Conservation (phyloP, 2,329 filamentous ascomycete genomes). For the Colletotrichum liaoningense region DNA sequence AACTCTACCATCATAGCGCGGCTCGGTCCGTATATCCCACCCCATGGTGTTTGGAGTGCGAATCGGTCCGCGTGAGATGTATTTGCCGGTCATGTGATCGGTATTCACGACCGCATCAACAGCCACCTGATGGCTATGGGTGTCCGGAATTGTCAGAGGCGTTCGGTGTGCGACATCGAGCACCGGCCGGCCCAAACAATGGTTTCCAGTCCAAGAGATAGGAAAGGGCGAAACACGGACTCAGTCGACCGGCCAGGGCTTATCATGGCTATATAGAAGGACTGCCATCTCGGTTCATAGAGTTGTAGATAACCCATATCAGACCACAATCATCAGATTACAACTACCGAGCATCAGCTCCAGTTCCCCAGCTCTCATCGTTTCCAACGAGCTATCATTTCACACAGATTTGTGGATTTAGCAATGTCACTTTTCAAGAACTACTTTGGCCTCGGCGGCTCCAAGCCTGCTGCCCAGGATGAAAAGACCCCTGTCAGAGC, state of each 20-base stretch:
- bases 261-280: conserved; percentile 36
- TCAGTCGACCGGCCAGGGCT: conserved; percentile 4
- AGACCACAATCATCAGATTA: background rate
- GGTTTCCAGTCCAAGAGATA: conserved; percentile 14
- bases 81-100: conserved; percentile 34
- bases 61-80: background rate
- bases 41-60: conserved; percentile 6
- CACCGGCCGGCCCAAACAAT: conserved; percentile 4
- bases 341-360: conserved; percentile 9
- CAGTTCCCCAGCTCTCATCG: background rate
- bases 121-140: conserved; percentile 15
- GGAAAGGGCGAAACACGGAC: conserved; percentile 11
- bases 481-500: conserved; percentile 47
- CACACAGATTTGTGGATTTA: background rate
- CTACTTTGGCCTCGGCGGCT: conserved; percentile 49
- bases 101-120: conserved; percentile 13
- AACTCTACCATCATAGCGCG: conserved; percentile 4
- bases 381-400: background rate
- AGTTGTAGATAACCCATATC: background rate
- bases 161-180: conserved; percentile 10
- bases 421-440: conserved; percentile 41
- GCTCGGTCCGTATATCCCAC: conserved; percentile 18
- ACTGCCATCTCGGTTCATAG: conserved; percentile 13
- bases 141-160: conserved; percentile 10
- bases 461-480: conserved; percentile 37